These are phyloP conservation scores for Pestalotiopsis sp. DNA, from an alignment of 2,329 filamentous ascomycete species.

Conservation along the genomic window DNA sequence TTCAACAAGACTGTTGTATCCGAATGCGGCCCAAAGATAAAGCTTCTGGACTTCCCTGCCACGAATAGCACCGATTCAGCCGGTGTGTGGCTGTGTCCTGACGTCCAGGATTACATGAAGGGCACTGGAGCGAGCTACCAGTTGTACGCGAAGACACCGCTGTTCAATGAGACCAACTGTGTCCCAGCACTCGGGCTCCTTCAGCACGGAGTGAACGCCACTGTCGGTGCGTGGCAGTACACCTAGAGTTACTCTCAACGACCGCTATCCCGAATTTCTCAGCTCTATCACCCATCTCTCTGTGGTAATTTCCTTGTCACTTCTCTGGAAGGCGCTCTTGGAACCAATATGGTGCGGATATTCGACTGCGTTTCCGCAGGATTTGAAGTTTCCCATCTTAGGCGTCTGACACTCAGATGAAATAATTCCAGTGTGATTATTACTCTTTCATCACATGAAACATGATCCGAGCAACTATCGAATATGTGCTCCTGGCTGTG, in stretches of 20 bases:
- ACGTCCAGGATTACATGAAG: constrained; percentile 23
- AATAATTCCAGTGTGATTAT: too few relatives aligned
- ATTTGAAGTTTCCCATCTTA: too few relatives aligned
- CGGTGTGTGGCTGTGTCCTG: constrained; percentile 31
- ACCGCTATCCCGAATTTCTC: too few relatives aligned
- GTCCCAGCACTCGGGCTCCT: constrained; percentile 35
- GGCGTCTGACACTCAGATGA: too few relatives aligned
- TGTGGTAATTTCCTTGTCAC: neutral
- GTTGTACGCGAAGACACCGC: constrained; percentile 29
- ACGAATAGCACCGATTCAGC: constrained; percentile 28
- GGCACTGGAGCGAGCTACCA: constrained; percentile 26
- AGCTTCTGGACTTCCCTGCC: constrained; percentile 30
- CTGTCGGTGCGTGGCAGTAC: constrained; percentile 43
- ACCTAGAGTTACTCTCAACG: constrained; percentile 21
- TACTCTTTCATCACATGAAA: too few relatives aligned
- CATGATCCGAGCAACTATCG: too few relatives aligned
- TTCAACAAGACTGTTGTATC: constrained; percentile 29
- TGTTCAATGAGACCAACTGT: constrained; percentile 34
- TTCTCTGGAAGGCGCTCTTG: neutral
- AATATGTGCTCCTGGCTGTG: too few relatives aligned
- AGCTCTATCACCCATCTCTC: neutral
- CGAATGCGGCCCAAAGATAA: constrained; percentile 24
- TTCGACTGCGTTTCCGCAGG: too few relatives aligned
- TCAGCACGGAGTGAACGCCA: constrained; percentile 26
- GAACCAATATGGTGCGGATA: too few relatives aligned